A percentile compares a stretch with the other conserved stretches of the same genome.
Evolutionary conservation across 2,329 filamentous ascomycete species (phyloP).

Genomic region (Diaporthe vaccinii): DNA sequence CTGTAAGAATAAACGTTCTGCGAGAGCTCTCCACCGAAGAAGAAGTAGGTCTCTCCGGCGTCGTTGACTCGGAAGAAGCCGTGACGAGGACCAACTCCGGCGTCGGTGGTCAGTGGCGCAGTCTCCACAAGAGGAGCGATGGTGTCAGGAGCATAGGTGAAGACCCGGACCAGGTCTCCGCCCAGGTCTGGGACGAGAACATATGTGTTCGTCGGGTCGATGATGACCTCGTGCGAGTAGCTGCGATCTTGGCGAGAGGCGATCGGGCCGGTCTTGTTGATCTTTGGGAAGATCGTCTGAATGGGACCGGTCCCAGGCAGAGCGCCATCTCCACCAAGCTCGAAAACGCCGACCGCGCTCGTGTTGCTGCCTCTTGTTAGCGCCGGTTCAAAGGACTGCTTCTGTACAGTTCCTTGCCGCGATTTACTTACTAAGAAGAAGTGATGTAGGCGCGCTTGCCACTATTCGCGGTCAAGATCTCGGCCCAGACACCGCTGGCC

Average conservation of each 20-base stretch:
- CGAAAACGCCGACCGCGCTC: conserved; percentile 21
- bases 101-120: conserved; percentile 39
- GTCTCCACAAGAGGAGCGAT: conserved; percentile 42
- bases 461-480: conserved; percentile 42
- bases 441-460: conserved; percentile 42
- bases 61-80: conserved; percentile 43
- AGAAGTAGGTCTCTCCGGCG: conserved; percentile 42
- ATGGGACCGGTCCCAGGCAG: conserved; percentile 41
- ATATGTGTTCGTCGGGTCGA: conserved; percentile 75
- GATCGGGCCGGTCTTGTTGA: conserved; percentile 52
- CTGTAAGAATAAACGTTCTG: conserved; percentile 44
- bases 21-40: conserved; percentile 44
- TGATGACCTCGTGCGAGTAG: conserved; percentile 73
- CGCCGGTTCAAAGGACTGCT: not conserved
- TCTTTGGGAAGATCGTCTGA: conserved; percentile 42
- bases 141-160: conserved; percentile 48
- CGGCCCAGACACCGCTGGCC: conserved; percentile 42
- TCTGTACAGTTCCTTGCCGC: not conserved
- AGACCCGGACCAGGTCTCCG: conserved; percentile 71
- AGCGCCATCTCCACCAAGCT: conserved; percentile 41
- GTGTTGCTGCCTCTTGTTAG: conserved; percentile 4
- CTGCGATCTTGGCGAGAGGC: conserved; percentile 66
- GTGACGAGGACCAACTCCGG: conserved; percentile 43
- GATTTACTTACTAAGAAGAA: conserved; percentile 42
- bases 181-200: conserved; percentile 76